Evolutionary conservation across 73 alveolate species (phyloP).

Genomic region (Paramecium octaurelia): DNA sequence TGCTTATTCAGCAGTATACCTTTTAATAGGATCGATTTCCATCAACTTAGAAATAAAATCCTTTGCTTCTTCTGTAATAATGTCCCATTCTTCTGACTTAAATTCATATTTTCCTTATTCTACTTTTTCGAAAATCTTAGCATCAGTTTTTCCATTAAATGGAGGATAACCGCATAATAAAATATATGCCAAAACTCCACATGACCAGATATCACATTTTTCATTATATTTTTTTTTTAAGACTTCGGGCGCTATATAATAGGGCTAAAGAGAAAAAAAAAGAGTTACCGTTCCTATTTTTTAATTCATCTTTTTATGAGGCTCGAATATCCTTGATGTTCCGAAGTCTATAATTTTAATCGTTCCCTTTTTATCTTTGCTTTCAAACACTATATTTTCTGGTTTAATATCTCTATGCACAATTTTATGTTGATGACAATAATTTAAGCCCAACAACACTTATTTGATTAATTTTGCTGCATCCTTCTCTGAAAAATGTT

Average conservation of each 20-base stretch:
- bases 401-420: constrained; percentile 79
- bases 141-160: constrained; percentile 69
- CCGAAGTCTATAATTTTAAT: constrained; percentile 88
- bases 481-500: constrained; percentile 66
- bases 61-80: constrained; percentile 61
- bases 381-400: constrained; percentile 71
- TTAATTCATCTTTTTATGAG: constrained; percentile 65
- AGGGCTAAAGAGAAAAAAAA: neutral
- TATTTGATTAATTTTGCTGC: constrained; percentile 71
- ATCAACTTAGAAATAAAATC: neutral
- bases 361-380: constrained; percentile 53
- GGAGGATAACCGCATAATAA: constrained; percentile 79
- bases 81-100: constrained; percentile 66
- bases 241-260: constrained; percentile 47
- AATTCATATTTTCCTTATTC: constrained; percentile 67
- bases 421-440: constrained; percentile 69
- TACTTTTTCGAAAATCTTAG: constrained; percentile 62
- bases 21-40: neutral
- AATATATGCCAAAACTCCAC: constrained; percentile 33
- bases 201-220: constrained; percentile 52
- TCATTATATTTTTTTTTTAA: neutral
- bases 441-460: constrained; percentile 67
- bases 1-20: constrained; percentile 21
- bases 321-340: constrained; percentile 71
- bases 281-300: constrained; percentile 66